These are phyloP conservation scores for Dictyostelium purpureum DNA, from an alignment of 78 protist genomes.

Conservation along the genomic window DNA sequence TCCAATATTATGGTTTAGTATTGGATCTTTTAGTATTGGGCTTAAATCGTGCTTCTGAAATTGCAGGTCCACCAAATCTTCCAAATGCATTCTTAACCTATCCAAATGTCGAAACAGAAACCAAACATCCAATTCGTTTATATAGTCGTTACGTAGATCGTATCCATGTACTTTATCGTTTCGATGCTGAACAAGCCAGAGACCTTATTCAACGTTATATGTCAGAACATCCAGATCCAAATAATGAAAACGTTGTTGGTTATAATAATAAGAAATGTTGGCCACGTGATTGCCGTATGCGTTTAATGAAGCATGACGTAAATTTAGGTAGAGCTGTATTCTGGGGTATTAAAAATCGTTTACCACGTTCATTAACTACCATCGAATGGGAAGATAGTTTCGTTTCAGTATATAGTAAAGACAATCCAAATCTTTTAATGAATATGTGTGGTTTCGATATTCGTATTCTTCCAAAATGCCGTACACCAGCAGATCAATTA, in stretches of 20 bases:
- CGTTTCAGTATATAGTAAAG: slow-evolving; percentile 96
- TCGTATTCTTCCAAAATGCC: slow-evolving; percentile 96
- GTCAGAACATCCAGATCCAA: slow-evolving; percentile 99
- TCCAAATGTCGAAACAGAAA: slow-evolving; percentile 85
- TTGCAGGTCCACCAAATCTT: slow-evolving; percentile 97
- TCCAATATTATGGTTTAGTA: slow-evolving; percentile 95
- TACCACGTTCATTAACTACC: slow-evolving; percentile 98
- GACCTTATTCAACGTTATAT: slow-evolving; percentile 98
- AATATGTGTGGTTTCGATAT: slow-evolving; percentile 98
- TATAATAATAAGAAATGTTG: slow-evolving; percentile 99
- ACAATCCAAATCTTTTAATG: slow-evolving; percentile 99
- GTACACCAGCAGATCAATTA: slow-evolving; percentile 87
- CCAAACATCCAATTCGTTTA: slow-evolving; percentile 98
- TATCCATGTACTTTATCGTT: slow-evolving; percentile 94
- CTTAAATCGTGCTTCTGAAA: slow-evolving; percentile 96
- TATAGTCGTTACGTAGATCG: slow-evolving; percentile 97
- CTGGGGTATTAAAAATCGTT: slow-evolving; percentile 97
- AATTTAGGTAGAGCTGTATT: slow-evolving; percentile 99
- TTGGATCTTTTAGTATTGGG: slow-evolving; percentile 98
- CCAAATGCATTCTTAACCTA: slow-evolving; percentile 97
- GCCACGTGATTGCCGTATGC: slow-evolving; percentile 99
- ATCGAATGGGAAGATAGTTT: slow-evolving; percentile 95
- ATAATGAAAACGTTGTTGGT: slow-evolving; percentile 99
- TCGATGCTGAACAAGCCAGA: slow-evolving; percentile 95
- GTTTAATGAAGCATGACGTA: slow-evolving; percentile 99